phyloP scores from a whole-genome alignment of 2,329 filamentous ascomycete genomes.

The Talaromyces sp. region DNA sequence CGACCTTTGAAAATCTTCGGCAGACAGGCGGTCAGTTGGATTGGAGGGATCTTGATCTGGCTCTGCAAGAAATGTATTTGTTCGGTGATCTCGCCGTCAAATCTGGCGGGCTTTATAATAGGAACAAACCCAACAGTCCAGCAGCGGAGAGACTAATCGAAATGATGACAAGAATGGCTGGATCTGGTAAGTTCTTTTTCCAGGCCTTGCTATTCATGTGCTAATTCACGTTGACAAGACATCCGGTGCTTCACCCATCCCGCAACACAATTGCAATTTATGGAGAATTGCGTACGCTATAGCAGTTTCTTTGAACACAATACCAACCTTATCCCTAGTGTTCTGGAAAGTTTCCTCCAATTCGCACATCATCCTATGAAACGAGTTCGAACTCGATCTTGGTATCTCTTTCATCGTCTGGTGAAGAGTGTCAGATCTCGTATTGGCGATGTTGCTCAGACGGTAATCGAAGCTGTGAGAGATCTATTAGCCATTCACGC shows the following conservation, averaged over 20 bases:
- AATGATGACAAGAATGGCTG: slow-evolving; percentile 95
- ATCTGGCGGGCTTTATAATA: slow-evolving; percentile 78
- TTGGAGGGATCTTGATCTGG: slow-evolving; percentile 92
- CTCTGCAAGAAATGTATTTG: slow-evolving; percentile 89
- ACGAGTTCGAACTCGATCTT: slow-evolving; percentile 83
- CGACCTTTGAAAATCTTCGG: slow-evolving; percentile 75
- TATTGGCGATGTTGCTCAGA: slow-evolving; percentile 84
- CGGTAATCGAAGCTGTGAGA: slow-evolving; percentile 80
- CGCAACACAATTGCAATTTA: slow-evolving; percentile 89
- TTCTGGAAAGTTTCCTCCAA: slow-evolving; percentile 85
- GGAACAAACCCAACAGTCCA: slow-evolving; percentile 72
- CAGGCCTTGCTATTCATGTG: slow-evolving; percentile 15
- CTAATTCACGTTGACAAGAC: slow-evolving; percentile 45
- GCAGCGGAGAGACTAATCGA: slow-evolving; percentile 76
- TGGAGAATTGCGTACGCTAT: slow-evolving; percentile 97
- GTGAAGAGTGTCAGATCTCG: slow-evolving; percentile 80
- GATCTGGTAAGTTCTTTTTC: slow-evolving; percentile 61
- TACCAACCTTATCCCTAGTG: slow-evolving; percentile 71
- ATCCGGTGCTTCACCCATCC: slow-evolving; percentile 83
- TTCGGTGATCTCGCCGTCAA: slow-evolving; percentile 93
- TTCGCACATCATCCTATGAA: slow-evolving; percentile 84
- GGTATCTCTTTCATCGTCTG: slow-evolving; percentile 93
- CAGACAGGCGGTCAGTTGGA: slow-evolving; percentile 70
- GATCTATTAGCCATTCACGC: slow-evolving; percentile 89
- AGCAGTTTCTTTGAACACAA: slow-evolving; percentile 87